Evolutionary conservation across 2,329 filamentous ascomycete genomes (phyloP), one percentile per base, ranked within the genome.

Genomic region (Elsinoe perseae): DNA sequence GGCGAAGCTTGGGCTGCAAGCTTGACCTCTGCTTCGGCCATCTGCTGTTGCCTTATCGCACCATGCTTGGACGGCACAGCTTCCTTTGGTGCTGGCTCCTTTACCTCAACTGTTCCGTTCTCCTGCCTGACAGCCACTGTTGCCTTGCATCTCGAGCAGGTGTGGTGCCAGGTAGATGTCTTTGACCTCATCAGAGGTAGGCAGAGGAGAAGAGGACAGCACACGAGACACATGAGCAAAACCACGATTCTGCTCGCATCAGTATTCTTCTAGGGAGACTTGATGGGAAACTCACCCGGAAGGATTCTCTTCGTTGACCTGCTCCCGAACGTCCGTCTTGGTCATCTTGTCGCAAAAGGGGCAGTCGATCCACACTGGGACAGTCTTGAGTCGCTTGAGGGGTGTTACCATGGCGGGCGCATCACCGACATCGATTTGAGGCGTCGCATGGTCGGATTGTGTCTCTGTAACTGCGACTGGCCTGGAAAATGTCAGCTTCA

Each of bases 161-260:
- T 27, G 9, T 44, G 40, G 23, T 44, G 40, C 40, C 40, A 27
- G 25, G 20, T 44, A 18, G 40, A 44, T 25, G 40, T 44, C 40
- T 44, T 27, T 25, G 40, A 44, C 40, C 40, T 44, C 40, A 44
- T 44, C 40, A 44, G 18, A 44, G 40, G 40, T 18, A 44, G 20
- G 23, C 40, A 44, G 2, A 27, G 21, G 9, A 44, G 20, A 12
- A 27, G 40, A 20, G 40, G 40, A 44, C 40, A 44, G 40, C 40
- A 44, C 3, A 44, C 40, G 20, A 44, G 40, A 18, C 40, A 44
- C 40, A 44, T 44, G 9, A 44, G 23, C 20, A 21, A 18, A 12
- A 44, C 23, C 1, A 44, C 40, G 40, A 44, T 44, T 25, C 40
- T 44, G 9, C 9, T 14, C 20, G 12, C 20, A 10, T 44, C 21